phyloP scores from a whole-genome alignment of 768 basidiomycete species.

The Lactarius tabidus region DNA sequence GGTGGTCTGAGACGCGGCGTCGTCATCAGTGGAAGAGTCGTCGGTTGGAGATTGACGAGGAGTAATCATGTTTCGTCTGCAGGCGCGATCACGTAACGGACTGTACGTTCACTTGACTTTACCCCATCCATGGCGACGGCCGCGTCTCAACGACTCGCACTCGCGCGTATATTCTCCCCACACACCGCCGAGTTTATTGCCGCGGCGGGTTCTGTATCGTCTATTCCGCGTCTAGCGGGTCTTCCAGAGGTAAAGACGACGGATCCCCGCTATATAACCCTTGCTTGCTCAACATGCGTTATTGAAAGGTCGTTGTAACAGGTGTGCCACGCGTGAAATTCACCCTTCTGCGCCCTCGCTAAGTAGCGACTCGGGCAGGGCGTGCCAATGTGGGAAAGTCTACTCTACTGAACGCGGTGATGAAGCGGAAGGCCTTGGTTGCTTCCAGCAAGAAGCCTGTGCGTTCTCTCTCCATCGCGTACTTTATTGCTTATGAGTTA shows the following conservation, averaged over 20 bases:
- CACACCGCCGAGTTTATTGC: conserved; percentile 26
- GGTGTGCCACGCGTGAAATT: conserved; percentile 14
- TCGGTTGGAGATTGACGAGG: conserved; percentile 29
- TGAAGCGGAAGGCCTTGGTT: conserved; percentile 53
- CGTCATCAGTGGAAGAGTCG: conserved; percentile 47
- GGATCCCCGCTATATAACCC: background rate
- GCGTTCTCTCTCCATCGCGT: conserved; percentile 28
- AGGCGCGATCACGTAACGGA: background rate
- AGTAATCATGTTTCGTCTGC: background rate
- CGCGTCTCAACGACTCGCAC: background rate
- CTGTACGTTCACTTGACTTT: background rate
- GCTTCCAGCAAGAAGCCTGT: conserved; percentile 71
- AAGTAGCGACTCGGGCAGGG: conserved; percentile 38
- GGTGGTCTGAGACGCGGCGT: conserved; percentile 77
- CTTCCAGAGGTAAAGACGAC: conserved; percentile 26
- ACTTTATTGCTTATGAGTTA: background rate
- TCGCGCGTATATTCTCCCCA: background rate
- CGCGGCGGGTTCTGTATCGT: conserved; percentile 18
- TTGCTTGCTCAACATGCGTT: background rate
- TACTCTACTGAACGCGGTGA: conserved; percentile 62
- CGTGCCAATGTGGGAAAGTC: conserved; percentile 81
- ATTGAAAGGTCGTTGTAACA: conserved; percentile 25
- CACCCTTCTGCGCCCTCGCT: conserved; percentile 1
- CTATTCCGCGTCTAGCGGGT: conserved; percentile 21
- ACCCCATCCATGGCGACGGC: background rate